Conservation (phyloP, 441 rosid genomes). For the Daphne laureola region DNA sequence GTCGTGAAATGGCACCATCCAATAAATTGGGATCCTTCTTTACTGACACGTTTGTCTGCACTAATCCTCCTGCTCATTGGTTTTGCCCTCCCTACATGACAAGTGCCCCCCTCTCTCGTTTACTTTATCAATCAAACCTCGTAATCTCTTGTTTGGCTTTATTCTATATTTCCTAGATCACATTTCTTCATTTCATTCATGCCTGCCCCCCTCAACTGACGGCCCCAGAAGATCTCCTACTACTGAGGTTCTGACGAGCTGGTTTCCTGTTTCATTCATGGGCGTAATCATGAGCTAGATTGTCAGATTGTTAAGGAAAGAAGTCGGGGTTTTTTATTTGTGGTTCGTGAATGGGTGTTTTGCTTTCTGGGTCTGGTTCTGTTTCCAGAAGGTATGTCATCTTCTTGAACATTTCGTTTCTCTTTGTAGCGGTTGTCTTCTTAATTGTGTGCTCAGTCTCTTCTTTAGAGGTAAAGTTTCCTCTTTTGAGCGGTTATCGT, state of each 20-base stretch:
- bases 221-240: not conserved
- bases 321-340: conserved; percentile 1
- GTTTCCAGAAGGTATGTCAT: conserved; percentile 18
- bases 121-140: too few species aligned
- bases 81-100: too few species aligned
- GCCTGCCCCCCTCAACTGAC: too few species aligned
- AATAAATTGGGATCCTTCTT: too few species aligned
- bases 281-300: conserved; percentile 11
- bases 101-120: too few species aligned
- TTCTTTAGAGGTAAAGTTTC: conserved; percentile 1
- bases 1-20: too few species aligned
- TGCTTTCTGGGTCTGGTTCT: conserved; percentile 16
- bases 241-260: not conserved
- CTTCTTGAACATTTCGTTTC: conserved; percentile 36
- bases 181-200: not conserved
- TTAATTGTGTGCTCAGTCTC: conserved; percentile 17
- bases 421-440: conserved; percentile 24
- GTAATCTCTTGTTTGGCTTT: too few species aligned
- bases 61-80: too few species aligned
- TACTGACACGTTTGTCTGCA: too few species aligned
- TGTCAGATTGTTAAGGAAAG: not conserved
- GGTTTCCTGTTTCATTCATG: conserved; percentile 2
- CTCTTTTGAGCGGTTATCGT: conserved; percentile 11
- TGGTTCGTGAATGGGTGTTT: conserved; percentile 25
- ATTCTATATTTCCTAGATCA: too few species aligned